Conservation (phyloP, 2,329 filamentous ascomycete species). For the Tolypocladium pustulatum region DNA sequence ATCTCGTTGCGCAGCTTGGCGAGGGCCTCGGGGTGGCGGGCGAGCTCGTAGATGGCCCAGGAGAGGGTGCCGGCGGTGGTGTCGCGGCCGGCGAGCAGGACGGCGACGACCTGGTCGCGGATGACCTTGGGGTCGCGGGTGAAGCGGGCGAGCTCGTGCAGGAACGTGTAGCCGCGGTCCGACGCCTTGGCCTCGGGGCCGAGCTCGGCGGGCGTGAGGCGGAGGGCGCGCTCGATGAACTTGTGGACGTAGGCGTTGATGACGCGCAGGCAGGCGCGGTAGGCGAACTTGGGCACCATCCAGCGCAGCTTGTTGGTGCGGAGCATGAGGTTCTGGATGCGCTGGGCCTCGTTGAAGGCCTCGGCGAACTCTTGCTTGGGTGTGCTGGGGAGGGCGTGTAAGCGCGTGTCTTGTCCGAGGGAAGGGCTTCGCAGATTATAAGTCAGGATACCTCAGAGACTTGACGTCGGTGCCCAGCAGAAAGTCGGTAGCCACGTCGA, state of each 20-base stretch:
- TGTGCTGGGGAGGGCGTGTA: slow-evolving; percentile 25
- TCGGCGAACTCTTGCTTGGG: slow-evolving; percentile 61
- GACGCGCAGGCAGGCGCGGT: slow-evolving; percentile 51
- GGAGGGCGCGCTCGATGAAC: slow-evolving; percentile 67
- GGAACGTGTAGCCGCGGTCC: slow-evolving; percentile 61
- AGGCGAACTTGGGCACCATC: slow-evolving; percentile 54
- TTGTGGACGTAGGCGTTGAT: slow-evolving; percentile 68
- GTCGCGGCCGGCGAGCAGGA: slow-evolving; percentile 77
- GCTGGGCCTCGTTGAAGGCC: slow-evolving; percentile 70
- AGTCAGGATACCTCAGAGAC: slow-evolving; percentile 46
- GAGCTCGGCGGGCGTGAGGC: slow-evolving; percentile 60
- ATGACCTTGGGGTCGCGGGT: slow-evolving; percentile 63
- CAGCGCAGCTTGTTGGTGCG: slow-evolving; percentile 52
- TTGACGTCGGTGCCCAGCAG: slow-evolving; percentile 68
- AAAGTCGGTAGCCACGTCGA: slow-evolving; percentile 82
- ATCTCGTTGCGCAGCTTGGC: slow-evolving; percentile 66
- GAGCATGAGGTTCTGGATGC: slow-evolving; percentile 57
- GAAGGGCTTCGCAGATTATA: background rate
- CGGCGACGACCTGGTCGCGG: slow-evolving; percentile 73
- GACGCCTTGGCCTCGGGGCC: slow-evolving; percentile 46
- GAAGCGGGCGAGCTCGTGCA: slow-evolving; percentile 73
- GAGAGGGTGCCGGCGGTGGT: slow-evolving; percentile 76
- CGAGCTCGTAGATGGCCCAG: slow-evolving; percentile 76
- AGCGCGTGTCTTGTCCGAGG: background rate
- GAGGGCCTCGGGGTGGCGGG: slow-evolving; percentile 56